phyloP scores from a whole-genome alignment of 306 rosid genomes.

The Ceratonia siliqua region DNA sequence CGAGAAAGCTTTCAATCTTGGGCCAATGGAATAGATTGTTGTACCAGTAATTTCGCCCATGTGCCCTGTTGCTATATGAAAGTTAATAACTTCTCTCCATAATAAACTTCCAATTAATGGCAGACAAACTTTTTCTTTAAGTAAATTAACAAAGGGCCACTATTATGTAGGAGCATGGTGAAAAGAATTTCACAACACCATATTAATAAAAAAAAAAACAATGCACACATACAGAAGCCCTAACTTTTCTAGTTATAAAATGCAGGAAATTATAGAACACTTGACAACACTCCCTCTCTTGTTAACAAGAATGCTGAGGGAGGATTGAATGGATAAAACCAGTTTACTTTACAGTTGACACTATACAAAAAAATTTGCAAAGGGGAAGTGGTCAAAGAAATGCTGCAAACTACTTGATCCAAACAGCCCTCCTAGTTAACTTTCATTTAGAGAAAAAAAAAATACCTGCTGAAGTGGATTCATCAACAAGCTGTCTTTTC shows the following conservation, averaged over 20 bases:
- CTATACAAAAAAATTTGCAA: background rate
- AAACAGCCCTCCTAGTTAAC: background rate
- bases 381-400: constrained; percentile 12
- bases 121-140: constrained; percentile 15
- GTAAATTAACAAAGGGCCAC: background rate
- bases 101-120: background rate
- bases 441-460: background rate
- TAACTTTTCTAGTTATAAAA: background rate
- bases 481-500: constrained; percentile 42
- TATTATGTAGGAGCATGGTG: background rate
- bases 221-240: background rate
- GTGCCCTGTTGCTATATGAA: constrained; percentile 42
- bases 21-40: constrained; percentile 59
- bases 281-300: background rate
- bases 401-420: background rate
- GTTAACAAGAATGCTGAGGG: background rate
- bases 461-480: constrained; percentile 61
- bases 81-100: constrained; percentile 18
- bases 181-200: background rate
- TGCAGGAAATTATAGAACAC: background rate
- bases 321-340: background rate
- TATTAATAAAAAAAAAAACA: constrained; percentile 11
- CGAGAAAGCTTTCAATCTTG: constrained; percentile 59
- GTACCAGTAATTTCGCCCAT: constrained; percentile 34
- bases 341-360: background rate